phyloP scores from a whole-genome alignment of 305 asterid genomes.

The Fraxinus dipetala region DNA sequence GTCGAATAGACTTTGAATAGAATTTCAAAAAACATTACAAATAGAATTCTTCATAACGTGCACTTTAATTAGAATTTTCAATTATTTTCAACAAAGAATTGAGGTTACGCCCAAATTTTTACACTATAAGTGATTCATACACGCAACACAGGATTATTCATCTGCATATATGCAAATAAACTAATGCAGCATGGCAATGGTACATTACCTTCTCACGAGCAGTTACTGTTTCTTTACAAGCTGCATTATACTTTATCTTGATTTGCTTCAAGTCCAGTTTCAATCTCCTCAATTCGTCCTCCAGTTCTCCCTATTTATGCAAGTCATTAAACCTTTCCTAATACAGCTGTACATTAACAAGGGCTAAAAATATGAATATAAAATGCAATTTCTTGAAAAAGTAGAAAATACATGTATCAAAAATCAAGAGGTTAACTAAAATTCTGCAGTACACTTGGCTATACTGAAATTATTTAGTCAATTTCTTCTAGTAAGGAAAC shows the following conservation, averaged over 20 bases:
- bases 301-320: conserved; percentile 46
- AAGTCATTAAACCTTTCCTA: conserved; percentile 3
- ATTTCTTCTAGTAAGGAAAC: not conserved
- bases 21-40: too few species aligned
- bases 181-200: not conserved
- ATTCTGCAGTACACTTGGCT: not conserved
- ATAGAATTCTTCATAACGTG: too few species aligned
- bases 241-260: conserved; percentile 48
- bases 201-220: conserved; percentile 35
- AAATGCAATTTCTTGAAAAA: not conserved
- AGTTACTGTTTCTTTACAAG: conserved; percentile 42
- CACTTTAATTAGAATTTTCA: too few species aligned
- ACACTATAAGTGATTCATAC: not conserved
- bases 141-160: not conserved
- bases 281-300: conserved; percentile 66
- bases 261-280: conserved; percentile 62
- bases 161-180: not conserved
- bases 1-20: too few species aligned
- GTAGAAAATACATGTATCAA: not conserved
- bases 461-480: not conserved
- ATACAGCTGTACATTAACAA: not conserved
- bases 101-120: too few species aligned
- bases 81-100: too few species aligned
- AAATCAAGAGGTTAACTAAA: not conserved
- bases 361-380: not conserved